Base-by-base conservation (phyloP, 441 rosid genomes). In the Pelargonium myrrhifolium region DNA sequence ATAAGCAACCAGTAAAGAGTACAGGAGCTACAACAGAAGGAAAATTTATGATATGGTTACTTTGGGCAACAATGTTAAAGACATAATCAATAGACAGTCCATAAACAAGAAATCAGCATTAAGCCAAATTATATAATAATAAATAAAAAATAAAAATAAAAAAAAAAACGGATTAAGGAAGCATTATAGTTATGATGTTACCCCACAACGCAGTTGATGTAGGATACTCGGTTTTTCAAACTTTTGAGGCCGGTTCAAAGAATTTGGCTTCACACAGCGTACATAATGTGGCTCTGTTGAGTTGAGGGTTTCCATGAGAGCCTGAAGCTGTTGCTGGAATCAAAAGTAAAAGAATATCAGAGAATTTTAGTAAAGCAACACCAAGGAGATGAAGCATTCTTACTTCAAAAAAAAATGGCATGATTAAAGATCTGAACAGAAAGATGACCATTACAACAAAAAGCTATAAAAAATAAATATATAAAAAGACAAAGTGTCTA, bases 221-320 rank as follows among this genome's bases (percentile, higher is more conserved):
- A 92, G 82, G 72, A 86, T 80, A 81, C 81, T 90, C 76, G 84
- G 84, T 66, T 79, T 90, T 85, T 95, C 97, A 79, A 95, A 95
- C 76, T 92, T 92, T 61, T 90, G 74, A 28, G 98, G 99, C 87
- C 87, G 90, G 68, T 92, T 87, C 81, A 95, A 92, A 82, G 88
- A 90, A 79, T 95, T 95, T 74, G 99, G 99, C 87, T 95, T 95
- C 55, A 92, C 97, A 80, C 99, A 95, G 26, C 98, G 98, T 70
- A 95, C 92, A 76, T 95, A 95, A 83, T 89, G 99, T 45, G 99
- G 99, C 87, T 95, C 98, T 2, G 93, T 86, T 70, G 96, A 68
- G 76, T 93, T 95, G 51, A 95, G 93, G 74, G 96, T 95, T 82
- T 95, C 97, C 65, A 95, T 97, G 81, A 95, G 83, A 24, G 89